phyloP scores from a whole-genome alignment of 2,329 filamentous ascomycete genomes.

The Colletotrichum ledebouriae region DNA sequence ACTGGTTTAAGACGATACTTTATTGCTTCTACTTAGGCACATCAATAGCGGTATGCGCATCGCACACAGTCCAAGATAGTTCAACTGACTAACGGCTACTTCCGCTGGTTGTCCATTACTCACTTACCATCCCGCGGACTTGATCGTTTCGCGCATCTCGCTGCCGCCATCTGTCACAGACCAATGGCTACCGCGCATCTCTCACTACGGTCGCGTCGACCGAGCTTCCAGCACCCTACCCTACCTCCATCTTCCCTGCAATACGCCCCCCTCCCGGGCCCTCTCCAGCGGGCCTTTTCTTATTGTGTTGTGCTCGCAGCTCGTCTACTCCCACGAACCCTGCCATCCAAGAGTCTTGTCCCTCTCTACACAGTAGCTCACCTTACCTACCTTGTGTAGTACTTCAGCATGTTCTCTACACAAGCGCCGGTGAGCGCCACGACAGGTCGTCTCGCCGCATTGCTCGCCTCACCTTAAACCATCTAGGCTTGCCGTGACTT shows the following conservation, averaged over 20 bases:
- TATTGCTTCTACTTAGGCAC: no score
- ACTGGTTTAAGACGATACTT: background rate
- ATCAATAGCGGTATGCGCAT: no score
- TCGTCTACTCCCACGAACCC: constrained; percentile 5
- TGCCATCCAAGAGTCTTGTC: constrained; percentile 36
- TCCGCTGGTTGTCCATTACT: no score
- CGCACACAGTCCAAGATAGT: no score
- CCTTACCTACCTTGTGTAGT: background rate
- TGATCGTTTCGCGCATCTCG: constrained; percentile 17
- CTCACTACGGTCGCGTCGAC: constrained; percentile 25
- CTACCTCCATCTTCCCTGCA: constrained; percentile 28
- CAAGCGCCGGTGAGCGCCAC: constrained; percentile 21
- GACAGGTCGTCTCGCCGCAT: constrained; percentile 8
- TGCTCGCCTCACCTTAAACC: constrained; percentile 28
- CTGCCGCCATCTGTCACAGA: constrained; percentile 9
- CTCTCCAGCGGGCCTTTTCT: constrained; percentile 33
- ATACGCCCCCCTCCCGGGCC: constrained; percentile 23
- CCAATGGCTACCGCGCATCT: constrained; percentile 17
- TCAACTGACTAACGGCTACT: no score
- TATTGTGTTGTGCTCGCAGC: constrained; percentile 10
- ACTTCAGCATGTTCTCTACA: constrained; percentile 17
- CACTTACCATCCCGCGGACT: constrained; percentile 4
- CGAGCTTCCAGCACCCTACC: constrained; percentile 34
- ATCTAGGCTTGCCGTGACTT: constrained; percentile 26
- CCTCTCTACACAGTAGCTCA: background rate